Evolutionary conservation across 1,284 basidiomycete genomes (phyloP).

Genomic region (Microstroma glucosiphilum): DNA sequence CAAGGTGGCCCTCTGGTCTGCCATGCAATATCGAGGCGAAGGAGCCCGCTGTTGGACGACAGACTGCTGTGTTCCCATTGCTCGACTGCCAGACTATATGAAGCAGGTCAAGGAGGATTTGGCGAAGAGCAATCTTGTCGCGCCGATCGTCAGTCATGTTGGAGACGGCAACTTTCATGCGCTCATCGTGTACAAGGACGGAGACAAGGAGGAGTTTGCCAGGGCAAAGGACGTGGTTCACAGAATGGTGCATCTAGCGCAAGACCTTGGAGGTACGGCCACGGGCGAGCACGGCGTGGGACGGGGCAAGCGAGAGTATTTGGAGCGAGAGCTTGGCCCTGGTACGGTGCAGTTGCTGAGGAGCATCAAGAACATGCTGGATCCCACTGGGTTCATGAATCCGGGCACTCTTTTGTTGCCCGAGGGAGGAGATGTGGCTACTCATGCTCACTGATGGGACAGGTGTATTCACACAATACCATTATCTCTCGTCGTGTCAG

Average conservation of each 20-base stretch:
- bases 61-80: constrained; percentile 68
- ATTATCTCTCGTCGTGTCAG: background rate
- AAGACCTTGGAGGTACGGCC: constrained; percentile 55
- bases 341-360: constrained; percentile 34
- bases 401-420: constrained; percentile 27
- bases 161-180: constrained; percentile 65
- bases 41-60: constrained; percentile 68
- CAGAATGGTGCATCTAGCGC: constrained; percentile 51
- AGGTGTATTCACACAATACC: background rate
- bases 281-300: constrained; percentile 51
- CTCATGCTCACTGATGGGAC: background rate
- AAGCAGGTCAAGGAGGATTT: constrained; percentile 71
- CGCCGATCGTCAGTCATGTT: constrained; percentile 70
- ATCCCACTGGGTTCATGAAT: constrained; percentile 39
- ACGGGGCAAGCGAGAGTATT: constrained; percentile 28
- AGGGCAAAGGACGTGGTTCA: constrained; percentile 53
- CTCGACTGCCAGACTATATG: constrained; percentile 68
- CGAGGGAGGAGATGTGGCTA: background rate
- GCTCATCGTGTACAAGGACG: constrained; percentile 30
- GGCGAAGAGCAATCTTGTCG: constrained; percentile 58
- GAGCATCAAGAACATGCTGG: constrained; percentile 31
- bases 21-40: constrained; percentile 53
- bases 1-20: constrained; percentile 73
- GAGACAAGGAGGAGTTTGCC: constrained; percentile 24
- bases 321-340: constrained; percentile 29